Evolutionary conservation across 2,329 filamentous ascomycete species (phyloP), one percentile per base, ranked within the genome.

Genomic region (Aquanectria penicillioides): DNA sequence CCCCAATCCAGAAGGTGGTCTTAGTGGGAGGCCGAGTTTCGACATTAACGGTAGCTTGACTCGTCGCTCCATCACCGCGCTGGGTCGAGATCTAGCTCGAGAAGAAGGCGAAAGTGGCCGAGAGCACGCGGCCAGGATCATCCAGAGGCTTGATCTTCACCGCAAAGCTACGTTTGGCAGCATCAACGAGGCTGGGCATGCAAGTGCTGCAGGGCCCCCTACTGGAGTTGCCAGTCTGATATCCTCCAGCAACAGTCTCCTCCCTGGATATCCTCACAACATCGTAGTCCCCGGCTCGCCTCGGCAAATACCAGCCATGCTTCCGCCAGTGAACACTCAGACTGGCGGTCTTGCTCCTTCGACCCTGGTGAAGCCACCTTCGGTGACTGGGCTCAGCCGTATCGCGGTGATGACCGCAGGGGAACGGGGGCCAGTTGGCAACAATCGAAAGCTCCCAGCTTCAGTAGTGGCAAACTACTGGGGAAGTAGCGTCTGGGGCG

Each of bases 401-500:
- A 88, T 88, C 18, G 94, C 94, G 18, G 90, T 97, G 20, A 83
- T 92, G 22, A 86, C 94, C 13, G 92, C 90, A 67, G 90, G 89
- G 48, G 93, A 97, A 70, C 86, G 89, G 59, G 87, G 87, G 2
- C 81, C 93, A 3, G 75, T 87, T 15, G 87, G 88, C n/a, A 86
- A 81, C 41, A 83, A 83, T n/a, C 86, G 90, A 36, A 86, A 86
- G 18, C 87, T 97, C 76, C 92, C 94, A 1, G 91, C 91, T 46
- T 93, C 92, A 12, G 88, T 97, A 61, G 86, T 97, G 80, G 94
- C 94, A 26, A 98, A 98, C 73, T 85, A 96, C 54, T 98, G 94
- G 94, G 94, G 94, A 46, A 96, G 89, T 69, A 90, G 88, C 55
- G 89, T 93, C 41, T 97, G 93, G 92, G 76, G 73, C 6, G 61